A percentile compares a stretch with the other conserved stretches of the same genome.
Conservation (phyloP, 805 yeast species). For the Maudiozyma serrabonitensis region DNA sequence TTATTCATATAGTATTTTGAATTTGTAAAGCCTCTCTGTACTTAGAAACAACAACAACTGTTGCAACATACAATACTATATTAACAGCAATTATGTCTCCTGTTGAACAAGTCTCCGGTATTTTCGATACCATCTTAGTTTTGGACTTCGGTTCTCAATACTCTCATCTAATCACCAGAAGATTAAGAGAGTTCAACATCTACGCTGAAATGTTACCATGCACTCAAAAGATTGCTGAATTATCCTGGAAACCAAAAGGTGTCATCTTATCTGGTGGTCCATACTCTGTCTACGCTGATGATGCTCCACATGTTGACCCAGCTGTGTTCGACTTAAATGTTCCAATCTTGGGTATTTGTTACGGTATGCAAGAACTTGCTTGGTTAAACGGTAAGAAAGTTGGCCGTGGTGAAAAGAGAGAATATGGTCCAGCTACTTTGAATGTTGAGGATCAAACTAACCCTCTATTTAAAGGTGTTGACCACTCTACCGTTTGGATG, state of each 20-base stretch:
- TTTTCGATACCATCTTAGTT: slow-evolving; percentile 94
- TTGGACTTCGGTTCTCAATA: slow-evolving; percentile 98
- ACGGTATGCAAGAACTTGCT: slow-evolving; percentile 98
- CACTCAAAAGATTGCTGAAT: slow-evolving; percentile 90
- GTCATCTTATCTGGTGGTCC: slow-evolving; percentile 95
- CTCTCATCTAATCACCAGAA: slow-evolving; percentile 91
- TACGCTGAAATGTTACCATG: slow-evolving; percentile 99
- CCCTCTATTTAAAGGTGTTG: slow-evolving; percentile 77
- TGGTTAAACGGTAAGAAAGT: slow-evolving; percentile 92
- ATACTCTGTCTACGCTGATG: slow-evolving; percentile 91
- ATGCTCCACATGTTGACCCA: slow-evolving; percentile 95
- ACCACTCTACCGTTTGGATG: slow-evolving; percentile 98
- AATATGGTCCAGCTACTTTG: slow-evolving; percentile 92
- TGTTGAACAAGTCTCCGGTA: slow-evolving; percentile 59
- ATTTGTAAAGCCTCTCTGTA: too few relatives aligned
- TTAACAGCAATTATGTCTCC: slow-evolving; percentile 7
- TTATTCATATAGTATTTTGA: too few relatives aligned
- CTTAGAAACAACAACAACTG: too few relatives aligned
- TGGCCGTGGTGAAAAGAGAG: slow-evolving; percentile 93
- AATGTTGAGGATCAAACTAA: slow-evolving; percentile 58
- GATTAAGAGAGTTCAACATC: slow-evolving; percentile 94
- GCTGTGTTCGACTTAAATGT: slow-evolving; percentile 84
- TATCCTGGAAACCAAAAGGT: slow-evolving; percentile 93
- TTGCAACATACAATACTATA: not conserved
- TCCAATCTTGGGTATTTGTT: slow-evolving; percentile 95